Evolutionary conservation across 2,329 filamentous ascomycete genomes (phyloP).

Genomic region (Thielaviopsis musarum): DNA sequence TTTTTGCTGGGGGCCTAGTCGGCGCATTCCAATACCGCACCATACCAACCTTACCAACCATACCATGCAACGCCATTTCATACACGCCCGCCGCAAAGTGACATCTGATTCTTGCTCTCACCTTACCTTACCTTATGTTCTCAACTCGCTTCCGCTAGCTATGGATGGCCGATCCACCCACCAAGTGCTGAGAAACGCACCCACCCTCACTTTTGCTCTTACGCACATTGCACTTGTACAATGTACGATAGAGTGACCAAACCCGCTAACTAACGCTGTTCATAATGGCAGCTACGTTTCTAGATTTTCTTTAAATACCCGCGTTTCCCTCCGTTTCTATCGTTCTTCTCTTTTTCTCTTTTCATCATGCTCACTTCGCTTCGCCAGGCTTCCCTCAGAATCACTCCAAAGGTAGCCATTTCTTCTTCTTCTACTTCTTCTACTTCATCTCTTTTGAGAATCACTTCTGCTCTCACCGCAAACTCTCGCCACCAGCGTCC

Average conservation of each 20-base stretch:
- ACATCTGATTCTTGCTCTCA: not conserved
- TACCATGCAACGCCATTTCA: not conserved
- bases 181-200: not conserved
- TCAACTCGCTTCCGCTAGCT: not conserved
- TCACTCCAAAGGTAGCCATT: not conserved
- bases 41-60: not conserved
- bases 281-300: not conserved
- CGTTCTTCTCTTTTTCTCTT: not conserved
- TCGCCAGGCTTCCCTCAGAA: conserved; percentile 2
- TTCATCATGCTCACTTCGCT: conserved; percentile 5
- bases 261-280: not conserved
- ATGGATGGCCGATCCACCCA: not conserved
- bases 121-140: not conserved
- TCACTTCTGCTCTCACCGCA: not conserved
- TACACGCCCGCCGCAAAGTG: too few relatives aligned
- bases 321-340: conserved; percentile 4
- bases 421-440: conserved; percentile 2
- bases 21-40: not conserved
- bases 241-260: too few relatives aligned
- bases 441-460: not conserved
- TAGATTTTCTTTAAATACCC: conserved; percentile 9
- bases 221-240: too few relatives aligned
- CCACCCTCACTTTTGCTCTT: not conserved
- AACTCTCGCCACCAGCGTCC: not conserved
- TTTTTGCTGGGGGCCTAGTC: too few relatives aligned